A percentile compares a stretch with the other conserved stretches of the same genome.
Evolutionary conservation across 2,329 filamentous ascomycete genomes (phyloP).

Genomic region (Tolypocladium amazonense): DNA sequence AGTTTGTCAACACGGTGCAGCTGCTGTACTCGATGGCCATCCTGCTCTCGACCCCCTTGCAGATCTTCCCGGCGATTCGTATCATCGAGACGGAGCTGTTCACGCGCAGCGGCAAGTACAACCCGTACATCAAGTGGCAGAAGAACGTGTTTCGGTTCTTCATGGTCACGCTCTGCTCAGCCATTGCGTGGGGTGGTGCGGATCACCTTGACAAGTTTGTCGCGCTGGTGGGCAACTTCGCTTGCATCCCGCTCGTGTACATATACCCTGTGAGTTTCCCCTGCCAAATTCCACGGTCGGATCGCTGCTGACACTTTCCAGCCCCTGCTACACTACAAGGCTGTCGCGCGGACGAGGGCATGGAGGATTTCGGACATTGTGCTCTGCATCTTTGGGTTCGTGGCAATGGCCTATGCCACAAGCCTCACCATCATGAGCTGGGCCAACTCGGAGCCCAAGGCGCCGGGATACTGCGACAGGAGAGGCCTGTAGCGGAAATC

Average conservation of each 20-base stretch:
- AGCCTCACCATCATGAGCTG: constrained; percentile 78
- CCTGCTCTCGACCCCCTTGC: constrained; percentile 83
- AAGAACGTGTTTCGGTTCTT: constrained; percentile 97
- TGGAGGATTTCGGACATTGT: constrained; percentile 63
- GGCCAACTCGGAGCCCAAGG: constrained; percentile 46
- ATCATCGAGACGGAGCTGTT: constrained; percentile 94
- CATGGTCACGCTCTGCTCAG: constrained; percentile 75
- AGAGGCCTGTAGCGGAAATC: constrained; percentile 9
- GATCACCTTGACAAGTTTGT: constrained; percentile 97
- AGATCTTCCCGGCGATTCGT: constrained; percentile 95
- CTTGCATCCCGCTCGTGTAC: constrained; percentile 92
- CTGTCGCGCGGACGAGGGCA: constrained; percentile 57
- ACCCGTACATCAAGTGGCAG: constrained; percentile 98
- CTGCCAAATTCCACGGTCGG: not conserved
- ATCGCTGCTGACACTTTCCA: constrained; percentile 31
- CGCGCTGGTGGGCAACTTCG: constrained; percentile 90
- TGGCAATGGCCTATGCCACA: constrained; percentile 90
- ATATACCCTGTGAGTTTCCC: constrained; percentile 80
- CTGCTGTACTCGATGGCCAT: constrained; percentile 98
- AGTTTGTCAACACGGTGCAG: constrained; percentile 90
- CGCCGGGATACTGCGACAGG: constrained; percentile 45
- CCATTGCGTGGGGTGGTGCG: constrained; percentile 85
- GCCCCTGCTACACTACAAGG: constrained; percentile 84
- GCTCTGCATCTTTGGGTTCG: constrained; percentile 70
- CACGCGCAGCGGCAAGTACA: constrained; percentile 91